Base-by-base conservation (phyloP, 2,329 filamentous ascomycete species). In the Corinectria fuckeliana region DNA sequence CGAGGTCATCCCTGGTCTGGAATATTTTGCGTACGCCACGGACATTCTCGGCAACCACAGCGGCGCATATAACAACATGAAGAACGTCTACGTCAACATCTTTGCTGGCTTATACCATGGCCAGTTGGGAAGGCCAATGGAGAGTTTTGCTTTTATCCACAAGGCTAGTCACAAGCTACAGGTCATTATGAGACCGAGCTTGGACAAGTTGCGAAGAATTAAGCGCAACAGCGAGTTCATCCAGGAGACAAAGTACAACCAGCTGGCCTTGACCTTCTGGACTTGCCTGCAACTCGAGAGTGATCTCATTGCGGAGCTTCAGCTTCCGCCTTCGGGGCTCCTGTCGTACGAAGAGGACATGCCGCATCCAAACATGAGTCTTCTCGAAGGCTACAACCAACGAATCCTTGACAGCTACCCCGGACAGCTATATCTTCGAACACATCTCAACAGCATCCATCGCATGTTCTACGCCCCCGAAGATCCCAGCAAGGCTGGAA, bases 281-380 rank as follows among this genome's bases (percentile, higher is more conserved):
- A 95, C 93, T 7, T 96, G 92, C 72, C 80, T 97, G 63, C 94
- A 98, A 71, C 82, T 98, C 10, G 94, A 98, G 76, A 97, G 93
- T 75, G 94, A 98, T 74, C 92, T 98, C 44, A 84, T 97, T 45
- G 95, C 95, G 3, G 95, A 99, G 76, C 82, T 98, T 59, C 85
- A 81, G 14, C 77, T 86, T 3, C 84, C 85, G 1, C 85, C 86
- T 3, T 88, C 86, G 1, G 83, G 83, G 1, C 83, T 89, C 52
- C 74, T 88, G n/a, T 80, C 78, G 1, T 88, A 84, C 64, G 86
- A 88, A 71, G 81, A 85, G 18, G 81, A 85, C 48, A 88, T 93
- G 76, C 86, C 89, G 8, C 87, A 88, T 70, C 90, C 90, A 2
- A 87, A 87, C 63, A 80, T 81, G 60, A 74, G 74, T 60, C 68